Evolutionary conservation across 257 asterid genomes (phyloP), one percentile per base, ranked within the genome.

Genomic region (Ehretia macrophylla): DNA sequence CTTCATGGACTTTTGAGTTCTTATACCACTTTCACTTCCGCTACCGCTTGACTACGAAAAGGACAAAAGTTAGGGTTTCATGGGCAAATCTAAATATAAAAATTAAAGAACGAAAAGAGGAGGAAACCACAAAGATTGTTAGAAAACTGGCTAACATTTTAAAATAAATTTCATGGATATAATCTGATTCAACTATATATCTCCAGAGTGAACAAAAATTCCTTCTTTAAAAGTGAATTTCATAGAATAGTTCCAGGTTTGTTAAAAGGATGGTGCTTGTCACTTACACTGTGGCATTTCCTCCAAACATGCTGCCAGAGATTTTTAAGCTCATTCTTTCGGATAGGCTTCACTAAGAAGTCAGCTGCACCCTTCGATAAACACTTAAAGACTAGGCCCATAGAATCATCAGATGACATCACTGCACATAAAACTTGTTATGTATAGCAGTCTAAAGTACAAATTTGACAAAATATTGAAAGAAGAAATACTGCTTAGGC

Each of bases 381-480:
- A 69, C 98, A 92, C 82, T 85, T 85, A 56, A 85, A 79, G 56
- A 88, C 98, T 76, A 91, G 62, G 20, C 88, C 90, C 95, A 88
- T 84, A 49, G 97, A 84, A 81, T 85, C 97, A 61, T 84, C 85
- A 65, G 90, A 81, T 58, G 98, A 91, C 95, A 84, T 91, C 98
- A 91, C 98, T 88, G 95, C 88, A 80, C 51, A 64, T 6, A 60
- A 72, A 77, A 66, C 65, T 55, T 66, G 63, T 48, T 57, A 67
- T 64, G 18, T 59, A 39, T 57, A 69, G 69, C 61, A 66, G 75
- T 62, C 68, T 52, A 66, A 69, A 67, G 63, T 50, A 60, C 22
- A 23, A 39, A 27, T 16, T 39, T 4, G 17, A 44, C 17, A 60
- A 50, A n/a, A 39, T 32, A 51, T 23, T 46, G 14, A 68, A 40